A percentile compares a stretch with the other conserved stretches of the same genome.
phyloP scores from a whole-genome alignment of 305 asterid genomes.

The Euphrasia arctica region DNA sequence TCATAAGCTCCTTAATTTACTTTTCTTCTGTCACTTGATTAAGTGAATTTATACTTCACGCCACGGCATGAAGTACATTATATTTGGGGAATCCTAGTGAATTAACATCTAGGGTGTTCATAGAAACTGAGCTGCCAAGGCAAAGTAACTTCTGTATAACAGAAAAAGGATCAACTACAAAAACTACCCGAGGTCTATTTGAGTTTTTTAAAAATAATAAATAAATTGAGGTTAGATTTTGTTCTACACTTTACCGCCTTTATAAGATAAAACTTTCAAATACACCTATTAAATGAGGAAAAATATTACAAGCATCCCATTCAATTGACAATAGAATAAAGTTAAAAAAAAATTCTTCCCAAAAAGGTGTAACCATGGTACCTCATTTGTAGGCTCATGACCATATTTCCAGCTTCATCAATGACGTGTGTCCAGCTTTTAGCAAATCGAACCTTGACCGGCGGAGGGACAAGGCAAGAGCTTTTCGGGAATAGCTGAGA shows the following conservation, averaged over 20 bases:
- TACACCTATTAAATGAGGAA: neutral
- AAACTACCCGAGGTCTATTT: neutral
- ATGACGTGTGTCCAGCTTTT: conserved; percentile 48
- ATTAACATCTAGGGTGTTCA: too few relatives aligned
- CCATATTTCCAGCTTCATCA: conserved; percentile 55
- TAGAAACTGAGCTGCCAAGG: neutral
- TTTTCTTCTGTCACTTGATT: neutral
- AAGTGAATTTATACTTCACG: neutral
- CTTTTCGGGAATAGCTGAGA: conserved; percentile 43
- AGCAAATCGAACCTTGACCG: conserved; percentile 38
- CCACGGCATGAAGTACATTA: too few relatives aligned
- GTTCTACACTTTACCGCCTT: neutral
- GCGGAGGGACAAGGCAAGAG: conserved; percentile 51
- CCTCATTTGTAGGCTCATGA: conserved; percentile 67
- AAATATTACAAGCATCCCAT: neutral
- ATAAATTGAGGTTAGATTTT: neutral
- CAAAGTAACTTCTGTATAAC: neutral
- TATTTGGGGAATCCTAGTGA: too few relatives aligned
- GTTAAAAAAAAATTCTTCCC: too few relatives aligned
- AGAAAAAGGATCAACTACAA: neutral
- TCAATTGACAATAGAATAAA: neutral
- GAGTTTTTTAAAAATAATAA: neutral
- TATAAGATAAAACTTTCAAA: too few relatives aligned
- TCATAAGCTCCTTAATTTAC: neutral
- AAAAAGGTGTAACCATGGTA: conserved; percentile 19